phyloP scores from a whole-genome alignment of 805 yeast species.

The Ogataea siamensis region DNA sequence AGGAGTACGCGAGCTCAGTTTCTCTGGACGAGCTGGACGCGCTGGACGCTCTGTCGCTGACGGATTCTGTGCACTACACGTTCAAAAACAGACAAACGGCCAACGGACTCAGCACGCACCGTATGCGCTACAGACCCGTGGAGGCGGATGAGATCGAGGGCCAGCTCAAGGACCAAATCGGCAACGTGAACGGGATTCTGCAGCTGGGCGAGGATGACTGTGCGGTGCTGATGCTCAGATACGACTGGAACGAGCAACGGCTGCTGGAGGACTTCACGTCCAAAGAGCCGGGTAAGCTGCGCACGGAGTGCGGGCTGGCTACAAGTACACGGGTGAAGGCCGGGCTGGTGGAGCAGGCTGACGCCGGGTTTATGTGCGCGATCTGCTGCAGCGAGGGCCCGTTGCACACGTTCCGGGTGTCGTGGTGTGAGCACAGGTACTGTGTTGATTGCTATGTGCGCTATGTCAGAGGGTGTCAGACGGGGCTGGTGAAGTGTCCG shows the following conservation, averaged over 20 bases:
- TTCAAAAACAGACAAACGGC: conserved; percentile 21
- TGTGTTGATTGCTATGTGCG: conserved; percentile 68
- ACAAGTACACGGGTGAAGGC: conserved; percentile 33
- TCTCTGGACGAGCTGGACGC: conserved; percentile 15
- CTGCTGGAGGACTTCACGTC: conserved; percentile 53
- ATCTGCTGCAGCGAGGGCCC: conserved; percentile 63
- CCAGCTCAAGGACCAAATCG: conserved; percentile 29
- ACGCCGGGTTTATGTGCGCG: conserved; percentile 45
- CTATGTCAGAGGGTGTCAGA: conserved; percentile 49
- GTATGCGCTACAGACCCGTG: conserved; percentile 30
- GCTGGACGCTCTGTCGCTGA: conserved; percentile 1
- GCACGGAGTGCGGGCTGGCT: conserved; percentile 32
- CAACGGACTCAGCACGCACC: conserved; percentile 25
- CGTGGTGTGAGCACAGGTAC: conserved; percentile 64
- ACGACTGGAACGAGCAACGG: conserved; percentile 58
- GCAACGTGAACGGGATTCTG: conserved; percentile 36
- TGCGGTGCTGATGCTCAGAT: conserved; percentile 44
- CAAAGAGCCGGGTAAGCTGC: conserved; percentile 31
- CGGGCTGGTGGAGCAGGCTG: conserved; percentile 18
- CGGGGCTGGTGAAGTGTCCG: conserved; percentile 62
- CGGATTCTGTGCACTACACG: conserved; percentile 18
- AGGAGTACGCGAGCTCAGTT: conserved; percentile 20
- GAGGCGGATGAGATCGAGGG: conserved; percentile 34
- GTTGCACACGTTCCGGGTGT: conserved; percentile 42
- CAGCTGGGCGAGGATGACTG: conserved; percentile 40